These are phyloP conservation scores for Luzula sylvatica DNA, from an alignment of 176 grass and related monocot species.

Conservation along the genomic window DNA sequence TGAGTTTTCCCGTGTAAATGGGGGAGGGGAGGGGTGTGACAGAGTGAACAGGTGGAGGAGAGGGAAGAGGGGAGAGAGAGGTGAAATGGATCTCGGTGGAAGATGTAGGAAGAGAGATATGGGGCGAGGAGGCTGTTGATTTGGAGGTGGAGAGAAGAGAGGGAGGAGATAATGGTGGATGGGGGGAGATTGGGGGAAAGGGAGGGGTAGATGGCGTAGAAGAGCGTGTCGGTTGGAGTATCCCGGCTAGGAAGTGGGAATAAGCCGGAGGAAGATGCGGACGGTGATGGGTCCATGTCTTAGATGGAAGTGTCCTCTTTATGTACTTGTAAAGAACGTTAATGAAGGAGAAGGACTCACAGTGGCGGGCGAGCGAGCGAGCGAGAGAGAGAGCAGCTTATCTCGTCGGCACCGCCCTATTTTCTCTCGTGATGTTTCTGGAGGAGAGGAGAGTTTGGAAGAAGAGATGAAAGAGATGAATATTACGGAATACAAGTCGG, in stretches of 20 bases:
- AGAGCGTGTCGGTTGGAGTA: conserved; percentile 71
- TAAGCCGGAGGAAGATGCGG: conserved; percentile 30
- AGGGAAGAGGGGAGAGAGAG: conserved; percentile 46
- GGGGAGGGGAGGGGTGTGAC: conserved; percentile 37
- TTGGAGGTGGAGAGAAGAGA: conserved; percentile 55
- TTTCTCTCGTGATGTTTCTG: neutral
- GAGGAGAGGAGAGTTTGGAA: conserved; percentile 1
- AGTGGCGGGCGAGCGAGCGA: too few relatives aligned
- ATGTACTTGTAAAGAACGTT: conserved; percentile 6
- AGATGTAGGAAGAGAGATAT: conserved; percentile 43
- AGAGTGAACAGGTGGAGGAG: conserved; percentile 38
- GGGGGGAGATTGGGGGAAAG: conserved; percentile 28
- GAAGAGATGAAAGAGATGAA: neutral
- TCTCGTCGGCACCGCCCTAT: conserved; percentile 7
- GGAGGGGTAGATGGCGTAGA: conserved; percentile 67
- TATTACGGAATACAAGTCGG: too few relatives aligned
- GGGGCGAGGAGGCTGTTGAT: conserved; percentile 39
- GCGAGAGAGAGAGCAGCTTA: conserved; percentile 22
- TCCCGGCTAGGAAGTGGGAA: conserved; percentile 39
- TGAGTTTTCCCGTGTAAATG: conserved; percentile 72
- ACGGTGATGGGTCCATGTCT: conserved; percentile 14
- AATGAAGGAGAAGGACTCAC: neutral
- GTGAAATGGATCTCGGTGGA: conserved; percentile 63
- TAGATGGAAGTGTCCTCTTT: neutral
- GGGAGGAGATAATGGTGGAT: conserved; percentile 24